phyloP scores from a whole-genome alignment of 805 yeast genomes.

The Candida gorgasii region DNA sequence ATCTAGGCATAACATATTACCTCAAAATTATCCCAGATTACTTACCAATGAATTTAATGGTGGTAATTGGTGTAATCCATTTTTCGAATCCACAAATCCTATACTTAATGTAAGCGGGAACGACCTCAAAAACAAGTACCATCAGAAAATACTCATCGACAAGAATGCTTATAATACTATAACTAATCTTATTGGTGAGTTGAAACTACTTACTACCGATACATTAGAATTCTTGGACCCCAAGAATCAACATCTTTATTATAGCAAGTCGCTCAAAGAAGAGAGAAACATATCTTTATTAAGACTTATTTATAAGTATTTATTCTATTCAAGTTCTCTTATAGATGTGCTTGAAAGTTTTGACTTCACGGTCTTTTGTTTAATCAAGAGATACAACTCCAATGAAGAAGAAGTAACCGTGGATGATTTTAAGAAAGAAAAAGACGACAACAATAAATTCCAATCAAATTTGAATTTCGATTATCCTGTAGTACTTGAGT shows the following conservation, averaged over 20 bases:
- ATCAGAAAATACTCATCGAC: constrained; percentile 51
- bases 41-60: constrained; percentile 67
- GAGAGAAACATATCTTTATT: constrained; percentile 55
- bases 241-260: constrained; percentile 34
- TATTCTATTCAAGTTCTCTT: constrained; percentile 50
- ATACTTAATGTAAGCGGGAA: constrained; percentile 45
- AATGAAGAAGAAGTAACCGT: constrained; percentile 14
- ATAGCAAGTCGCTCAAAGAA: constrained; percentile 31
- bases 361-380: constrained; percentile 57
- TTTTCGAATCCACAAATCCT: constrained; percentile 43
- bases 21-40: constrained; percentile 71
- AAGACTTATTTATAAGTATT: constrained; percentile 52
- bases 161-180: constrained; percentile 46
- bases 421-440: neutral
- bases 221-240: constrained; percentile 43
- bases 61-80: constrained; percentile 78
- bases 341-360: constrained; percentile 58
- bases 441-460: constrained; percentile 8
- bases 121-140: constrained; percentile 41
- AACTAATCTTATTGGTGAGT: constrained; percentile 35
- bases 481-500: constrained; percentile 64
- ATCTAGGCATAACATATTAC: constrained; percentile 44
- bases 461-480: constrained; percentile 35
- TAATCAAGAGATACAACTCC: constrained; percentile 34
- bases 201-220: constrained; percentile 41